Evolutionary conservation across 768 basidiomycete species (phyloP), one percentile per base, ranked within the genome.

Genomic region (Lyophyllum atratum): DNA sequence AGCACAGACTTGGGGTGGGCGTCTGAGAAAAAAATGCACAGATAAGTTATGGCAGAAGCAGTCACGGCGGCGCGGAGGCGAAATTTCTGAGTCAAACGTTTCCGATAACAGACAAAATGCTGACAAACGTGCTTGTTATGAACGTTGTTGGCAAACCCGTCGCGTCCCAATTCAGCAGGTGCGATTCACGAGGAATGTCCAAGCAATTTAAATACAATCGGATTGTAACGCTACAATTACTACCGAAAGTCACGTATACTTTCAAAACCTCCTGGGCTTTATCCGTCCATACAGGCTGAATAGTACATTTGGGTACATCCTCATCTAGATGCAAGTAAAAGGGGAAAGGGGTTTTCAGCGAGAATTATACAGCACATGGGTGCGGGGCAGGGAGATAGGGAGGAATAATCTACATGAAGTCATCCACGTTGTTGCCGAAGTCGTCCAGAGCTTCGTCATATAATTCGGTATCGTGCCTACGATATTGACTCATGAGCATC

Each of bases 391-490:
- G 22, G 15, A 17, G 14, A 54, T 25, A 17, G 39, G 17, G 19
- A 24, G 31, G 19, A 40, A 31, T 46, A 57, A 61, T 69, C 80
- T 89, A 96, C 95, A 96, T 97, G 80, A 96, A 96, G 69, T 96
- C 95, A 65, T 88, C 89, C 52, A 79, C 73, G 54, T 81, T 78
- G 59, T 74, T 80, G 45, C 89, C 90, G 67, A 92, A 91, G 72
- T 97, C 95, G 71, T 97, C 95, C 66, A 97, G 73, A 15, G 87
- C 85, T 73, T 97, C 95, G 14, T 95, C 93, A 64, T 98, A 98
- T 10, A 81, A 68, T 37, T 73, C 79, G 1, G 90, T 93, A 72
- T 96, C 95, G 54, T 90, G 69, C 71, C 92, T 94, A 64, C 55
- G 37, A 49, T 25, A 49, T 21, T 26, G 15, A 47, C 69, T 34